phyloP scores from a whole-genome alignment of 345 rosid genomes.

The Citrus maxima region DNA sequence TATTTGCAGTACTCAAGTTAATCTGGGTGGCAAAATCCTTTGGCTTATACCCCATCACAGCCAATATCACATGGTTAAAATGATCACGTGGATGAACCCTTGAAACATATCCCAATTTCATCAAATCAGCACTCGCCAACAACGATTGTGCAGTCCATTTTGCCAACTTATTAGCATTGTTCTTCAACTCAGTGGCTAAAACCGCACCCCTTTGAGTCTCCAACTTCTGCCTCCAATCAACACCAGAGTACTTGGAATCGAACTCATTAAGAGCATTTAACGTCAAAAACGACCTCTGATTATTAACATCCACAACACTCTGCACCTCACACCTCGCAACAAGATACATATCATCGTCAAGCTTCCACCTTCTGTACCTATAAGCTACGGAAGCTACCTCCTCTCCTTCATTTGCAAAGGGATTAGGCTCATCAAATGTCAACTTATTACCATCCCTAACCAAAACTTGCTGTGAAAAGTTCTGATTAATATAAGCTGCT shows the following conservation, averaged over 20 bases:
- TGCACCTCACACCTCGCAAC: constrained; percentile 93
- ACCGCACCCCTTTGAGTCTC: constrained; percentile 99
- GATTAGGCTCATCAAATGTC: constrained; percentile 81
- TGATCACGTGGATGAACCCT: constrained; percentile 99
- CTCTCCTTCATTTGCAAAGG: constrained; percentile 86
- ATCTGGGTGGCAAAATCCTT: constrained; percentile 89
- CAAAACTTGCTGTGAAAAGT: constrained; percentile 88
- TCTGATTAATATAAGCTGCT: constrained; percentile 83
- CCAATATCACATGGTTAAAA: constrained; percentile 87
- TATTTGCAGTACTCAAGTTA: constrained; percentile 75
- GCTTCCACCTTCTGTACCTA: constrained; percentile 95
- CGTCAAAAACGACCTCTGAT: constrained; percentile 74
- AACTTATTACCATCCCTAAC: constrained; percentile 80
- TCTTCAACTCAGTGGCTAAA: constrained; percentile 92
- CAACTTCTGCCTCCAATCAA: constrained; percentile 98
- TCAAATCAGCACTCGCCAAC: constrained; percentile 85
- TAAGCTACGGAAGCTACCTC: constrained; percentile 97
- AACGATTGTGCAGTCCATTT: constrained; percentile 98
- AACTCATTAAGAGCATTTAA: constrained; percentile 94
- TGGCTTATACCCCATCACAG: constrained; percentile 87
- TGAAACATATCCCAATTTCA: constrained; percentile 95
- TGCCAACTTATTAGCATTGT: constrained; percentile 91
- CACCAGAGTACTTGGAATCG: constrained; percentile 90
- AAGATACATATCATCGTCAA: constrained; percentile 69
- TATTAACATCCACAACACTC: constrained; percentile 76